Evolutionary conservation across 169 alveolate species (phyloP).

Genomic region (Eimeria sp.): DNA sequence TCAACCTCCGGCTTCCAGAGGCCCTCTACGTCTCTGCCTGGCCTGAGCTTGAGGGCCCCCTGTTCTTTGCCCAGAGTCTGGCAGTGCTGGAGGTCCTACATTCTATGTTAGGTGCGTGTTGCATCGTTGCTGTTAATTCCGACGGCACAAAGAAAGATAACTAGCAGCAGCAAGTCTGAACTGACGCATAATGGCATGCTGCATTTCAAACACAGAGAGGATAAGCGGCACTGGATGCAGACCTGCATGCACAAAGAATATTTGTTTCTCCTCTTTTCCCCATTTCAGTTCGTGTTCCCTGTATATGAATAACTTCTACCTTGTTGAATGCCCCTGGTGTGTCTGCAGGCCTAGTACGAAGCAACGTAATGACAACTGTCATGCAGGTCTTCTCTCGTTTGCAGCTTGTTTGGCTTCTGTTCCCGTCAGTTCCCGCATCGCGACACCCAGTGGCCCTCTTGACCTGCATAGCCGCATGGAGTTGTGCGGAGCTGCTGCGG

Average conservation of each 20-base stretch:
- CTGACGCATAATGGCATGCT: too few relatives aligned
- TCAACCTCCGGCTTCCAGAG: neutral
- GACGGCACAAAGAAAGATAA: too few relatives aligned
- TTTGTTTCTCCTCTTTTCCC: too few relatives aligned
- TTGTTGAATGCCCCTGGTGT: neutral
- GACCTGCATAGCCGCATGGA: constrained; percentile 67
- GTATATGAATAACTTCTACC: too few relatives aligned
- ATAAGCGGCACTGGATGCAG: too few relatives aligned
- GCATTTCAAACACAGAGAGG: too few relatives aligned
- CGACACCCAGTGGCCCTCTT: constrained; percentile 19
- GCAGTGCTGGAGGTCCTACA: constrained; percentile 65
- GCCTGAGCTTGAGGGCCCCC: constrained; percentile 65
- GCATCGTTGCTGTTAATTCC: too few relatives aligned
- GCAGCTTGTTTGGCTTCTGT: constrained; percentile 75
- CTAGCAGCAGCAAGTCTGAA: too few relatives aligned
- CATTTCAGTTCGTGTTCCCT: too few relatives aligned
- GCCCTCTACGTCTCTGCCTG: constrained; percentile 26
- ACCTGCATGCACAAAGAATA: too few relatives aligned
- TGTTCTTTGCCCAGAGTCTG: constrained; percentile 70
- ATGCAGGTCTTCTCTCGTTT: constrained; percentile 76
- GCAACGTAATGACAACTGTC: constrained; percentile 69
- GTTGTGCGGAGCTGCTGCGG: constrained; percentile 77
- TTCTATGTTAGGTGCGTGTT: constrained; percentile 19
- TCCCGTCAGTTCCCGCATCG: constrained; percentile 31
- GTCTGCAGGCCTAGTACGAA: constrained; percentile 62